These are phyloP conservation scores for Euphorbia lathyris DNA, from an alignment of 345 rosid genomes.

Conservation along the genomic window DNA sequence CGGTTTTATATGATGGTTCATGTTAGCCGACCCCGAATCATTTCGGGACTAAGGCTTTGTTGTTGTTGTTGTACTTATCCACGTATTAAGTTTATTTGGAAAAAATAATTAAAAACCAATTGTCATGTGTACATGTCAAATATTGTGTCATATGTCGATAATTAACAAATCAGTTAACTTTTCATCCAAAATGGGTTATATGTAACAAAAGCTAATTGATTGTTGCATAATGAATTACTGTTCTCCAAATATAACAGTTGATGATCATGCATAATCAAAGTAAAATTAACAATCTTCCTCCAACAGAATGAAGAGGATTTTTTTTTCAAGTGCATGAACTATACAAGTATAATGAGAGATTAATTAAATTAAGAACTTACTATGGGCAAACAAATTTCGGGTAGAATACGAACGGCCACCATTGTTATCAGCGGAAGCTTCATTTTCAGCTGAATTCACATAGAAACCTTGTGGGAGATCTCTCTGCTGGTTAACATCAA, in stretches of 20 bases:
- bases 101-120: too few species aligned
- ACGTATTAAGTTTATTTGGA: too few species aligned
- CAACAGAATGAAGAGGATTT: not conserved
- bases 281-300: not conserved
- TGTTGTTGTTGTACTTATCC: too few species aligned
- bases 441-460: slow-evolving; percentile 48
- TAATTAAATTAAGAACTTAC: slow-evolving; percentile 42
- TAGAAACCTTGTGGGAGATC: slow-evolving; percentile 27
- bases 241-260: not conserved
- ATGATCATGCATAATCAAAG: not conserved
- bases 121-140: too few species aligned
- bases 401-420: slow-evolving; percentile 33
- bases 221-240: not conserved
- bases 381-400: slow-evolving; percentile 38
- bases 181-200: too few species aligned
- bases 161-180: too few species aligned
- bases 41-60: too few species aligned
- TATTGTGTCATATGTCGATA: too few species aligned
- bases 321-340: not conserved
- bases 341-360: not conserved
- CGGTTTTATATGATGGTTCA: too few species aligned
- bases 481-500: slow-evolving; percentile 23
- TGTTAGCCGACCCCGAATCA: too few species aligned
- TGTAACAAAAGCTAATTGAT: not conserved
- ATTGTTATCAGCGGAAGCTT: slow-evolving; percentile 32